These are phyloP conservation scores for Colletotrichum eremochloae DNA, from an alignment of 2,329 filamentous ascomycete species.

Conservation along the genomic window DNA sequence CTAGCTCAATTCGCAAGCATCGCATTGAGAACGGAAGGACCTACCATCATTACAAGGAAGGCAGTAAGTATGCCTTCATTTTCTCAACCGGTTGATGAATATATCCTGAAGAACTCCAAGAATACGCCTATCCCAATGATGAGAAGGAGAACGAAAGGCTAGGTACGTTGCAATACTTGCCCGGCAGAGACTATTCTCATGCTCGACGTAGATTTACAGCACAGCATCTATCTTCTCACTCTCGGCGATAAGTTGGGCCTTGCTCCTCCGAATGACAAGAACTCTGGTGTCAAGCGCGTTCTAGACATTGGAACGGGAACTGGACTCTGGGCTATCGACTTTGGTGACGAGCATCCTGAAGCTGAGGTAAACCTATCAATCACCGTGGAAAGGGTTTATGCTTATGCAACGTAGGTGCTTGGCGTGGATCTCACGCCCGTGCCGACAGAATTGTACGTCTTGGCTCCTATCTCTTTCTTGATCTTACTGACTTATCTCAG, in stretches of 20 bases:
- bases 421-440: conserved; percentile 52
- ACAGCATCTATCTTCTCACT: conserved; percentile 51
- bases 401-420: conserved; percentile 48
- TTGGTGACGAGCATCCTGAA: conserved; percentile 45
- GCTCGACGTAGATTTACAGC: conserved; percentile 50
- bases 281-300: conserved; percentile 42
- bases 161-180: neutral
- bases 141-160: conserved; percentile 14
- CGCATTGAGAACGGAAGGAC: conserved; percentile 13
- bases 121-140: conserved; percentile 25
- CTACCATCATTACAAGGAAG: conserved; percentile 7
- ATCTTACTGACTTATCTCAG: conserved; percentile 43
- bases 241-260: conserved; percentile 49
- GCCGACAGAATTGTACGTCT: conserved; percentile 45
- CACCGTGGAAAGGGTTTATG: conserved; percentile 49
- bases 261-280: conserved; percentile 43
- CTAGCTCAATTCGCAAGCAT: neutral
- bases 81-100: too few relatives aligned
- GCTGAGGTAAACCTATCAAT: conserved; percentile 44
- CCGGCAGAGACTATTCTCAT: neutral
- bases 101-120: neutral
- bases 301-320: conserved; percentile 25
- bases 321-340: conserved; percentile 36
- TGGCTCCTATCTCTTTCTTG: conserved; percentile 23
- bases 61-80: neutral